Base-by-base conservation (phyloP, 106 monocot genomes). In the Acorus calamus region DNA sequence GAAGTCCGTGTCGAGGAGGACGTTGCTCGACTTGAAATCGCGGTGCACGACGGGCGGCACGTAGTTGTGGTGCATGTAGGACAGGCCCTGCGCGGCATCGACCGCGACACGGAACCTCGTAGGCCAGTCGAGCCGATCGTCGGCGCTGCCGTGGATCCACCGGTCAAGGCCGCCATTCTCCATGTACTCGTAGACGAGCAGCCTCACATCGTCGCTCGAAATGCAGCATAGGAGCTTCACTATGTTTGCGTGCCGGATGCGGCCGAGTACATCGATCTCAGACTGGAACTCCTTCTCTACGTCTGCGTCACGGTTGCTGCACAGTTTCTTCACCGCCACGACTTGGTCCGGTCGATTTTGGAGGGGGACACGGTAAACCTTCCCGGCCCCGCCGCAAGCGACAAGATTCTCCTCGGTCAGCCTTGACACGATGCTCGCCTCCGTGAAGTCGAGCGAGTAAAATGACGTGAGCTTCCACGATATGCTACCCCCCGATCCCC, bases 101-200 rank as follows among this genome's bases (percentile, higher is more conserved):
- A 85, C 44, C 2, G 85, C 85, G n/a, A 85, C 76, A 11, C 43
- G 14, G 14, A 78, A 60, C 62, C 81, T 78, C 43, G 53, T 75
- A 11, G 52, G 78, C 85, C 85, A 85, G 62, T 81, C 78, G 11
- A 78, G 61, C 5, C 58, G 50, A 28, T 28, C 2, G 8, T 43
- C 3, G 68, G 50, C 45, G n/a, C 42, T 59, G 9, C 50, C 5
- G 47, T 76, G 75, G n/a, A 86, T 66, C 86, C 81, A 78, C 72
- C 53, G 12, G 60, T 86, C 86, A 8, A 85, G 57, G 49, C 85
- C 81, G n/a, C 71, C 68, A 42, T 81, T 77, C 44, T 74, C 74
- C 85, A 81, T 78, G 78, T 74, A 85, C 65, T 85, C 85, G 43
- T 85, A 85, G 11, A 81, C 81, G 41, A 85, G 52, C 14, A 85